A percentile compares a stretch with the other conserved stretches of the same genome.
These are phyloP conservation scores for Hygrocybe coccinea DNA, from an alignment of 768 basidiomycete species.

Conservation along the genomic window DNA sequence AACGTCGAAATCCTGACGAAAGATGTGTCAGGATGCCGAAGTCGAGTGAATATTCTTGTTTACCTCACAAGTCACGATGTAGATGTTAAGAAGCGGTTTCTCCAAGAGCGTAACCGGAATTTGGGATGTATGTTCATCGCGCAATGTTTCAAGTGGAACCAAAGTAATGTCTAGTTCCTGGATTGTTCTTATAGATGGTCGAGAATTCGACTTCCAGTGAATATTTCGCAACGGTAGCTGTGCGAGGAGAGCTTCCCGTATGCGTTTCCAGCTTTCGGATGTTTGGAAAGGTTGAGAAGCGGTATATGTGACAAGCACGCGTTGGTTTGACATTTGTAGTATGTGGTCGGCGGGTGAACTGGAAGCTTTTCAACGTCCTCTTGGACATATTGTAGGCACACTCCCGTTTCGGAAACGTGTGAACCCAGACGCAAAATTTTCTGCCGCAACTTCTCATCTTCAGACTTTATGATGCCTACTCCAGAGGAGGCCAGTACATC, in stretches of 20 bases:
- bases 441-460: slow-evolving; percentile 13
- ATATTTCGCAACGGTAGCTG: slow-evolving; percentile 84
- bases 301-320: slow-evolving; percentile 64
- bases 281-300: slow-evolving; percentile 58
- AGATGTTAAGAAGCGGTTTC: slow-evolving; percentile 81
- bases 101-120: slow-evolving; percentile 75
- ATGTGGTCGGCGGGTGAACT: neutral
- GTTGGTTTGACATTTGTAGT: slow-evolving; percentile 28
- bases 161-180: slow-evolving; percentile 81
- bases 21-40: slow-evolving; percentile 2
- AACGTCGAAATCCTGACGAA: slow-evolving; percentile 49
- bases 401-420: slow-evolving; percentile 11
- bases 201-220: slow-evolving; percentile 81
- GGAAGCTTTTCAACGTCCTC: too few relatives aligned
- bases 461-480: slow-evolving; percentile 46
- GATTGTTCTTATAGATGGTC: slow-evolving; percentile 75
- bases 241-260: slow-evolving; percentile 56
- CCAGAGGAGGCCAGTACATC: slow-evolving; percentile 56
- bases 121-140: slow-evolving; percentile 73
- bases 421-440: too few relatives aligned
- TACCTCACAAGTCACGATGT: slow-evolving; percentile 86
- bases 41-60: slow-evolving; percentile 13
- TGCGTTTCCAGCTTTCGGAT: slow-evolving; percentile 70
- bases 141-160: slow-evolving; percentile 58
- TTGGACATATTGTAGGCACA: too few relatives aligned